Conservation (phyloP, 345 rosid species). For the Murraya koenigii region DNA sequence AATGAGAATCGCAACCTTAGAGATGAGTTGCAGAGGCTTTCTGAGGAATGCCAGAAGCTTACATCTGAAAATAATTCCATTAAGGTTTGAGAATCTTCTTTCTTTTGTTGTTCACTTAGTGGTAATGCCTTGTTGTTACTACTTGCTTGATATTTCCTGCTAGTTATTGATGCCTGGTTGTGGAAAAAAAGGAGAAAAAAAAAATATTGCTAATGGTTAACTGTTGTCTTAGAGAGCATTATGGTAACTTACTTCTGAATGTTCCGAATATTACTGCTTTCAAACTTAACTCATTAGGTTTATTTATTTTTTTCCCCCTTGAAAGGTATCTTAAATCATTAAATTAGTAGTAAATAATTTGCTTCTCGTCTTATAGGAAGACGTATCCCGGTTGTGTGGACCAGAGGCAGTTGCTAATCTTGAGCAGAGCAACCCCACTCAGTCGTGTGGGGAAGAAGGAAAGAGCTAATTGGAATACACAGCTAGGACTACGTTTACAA, state of each 20-base stretch:
- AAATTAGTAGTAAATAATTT: not conserved
- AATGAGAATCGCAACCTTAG: conserved; percentile 63
- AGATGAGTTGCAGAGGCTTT: conserved; percentile 80
- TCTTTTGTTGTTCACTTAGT: not conserved
- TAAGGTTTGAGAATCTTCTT: conserved; percentile 43
- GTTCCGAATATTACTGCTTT: no score
- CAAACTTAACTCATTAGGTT: not conserved
- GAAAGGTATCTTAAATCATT: no score
- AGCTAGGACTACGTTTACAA: not conserved
- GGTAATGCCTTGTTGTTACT: not conserved
- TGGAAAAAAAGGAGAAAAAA: not conserved
- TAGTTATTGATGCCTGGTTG: not conserved
- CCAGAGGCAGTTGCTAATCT: conserved; percentile 71
- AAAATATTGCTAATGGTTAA: no score
- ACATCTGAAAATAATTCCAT: conserved; percentile 73
- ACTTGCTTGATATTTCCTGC: not conserved
- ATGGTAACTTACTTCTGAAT: not conserved
- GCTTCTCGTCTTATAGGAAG: conserved; percentile 50
- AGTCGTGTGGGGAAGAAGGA: conserved; percentile 37
- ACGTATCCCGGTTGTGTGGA: conserved; percentile 63
- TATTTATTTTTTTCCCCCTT: no score
- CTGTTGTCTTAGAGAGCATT: not conserved
- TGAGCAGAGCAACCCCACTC: conserved; percentile 41
- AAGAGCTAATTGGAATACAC: conserved; percentile 24
- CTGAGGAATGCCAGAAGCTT: conserved; percentile 85